phyloP scores from a whole-genome alignment of 2,329 filamentous ascomycete genomes.

The Trichoderma semiorbis region DNA sequence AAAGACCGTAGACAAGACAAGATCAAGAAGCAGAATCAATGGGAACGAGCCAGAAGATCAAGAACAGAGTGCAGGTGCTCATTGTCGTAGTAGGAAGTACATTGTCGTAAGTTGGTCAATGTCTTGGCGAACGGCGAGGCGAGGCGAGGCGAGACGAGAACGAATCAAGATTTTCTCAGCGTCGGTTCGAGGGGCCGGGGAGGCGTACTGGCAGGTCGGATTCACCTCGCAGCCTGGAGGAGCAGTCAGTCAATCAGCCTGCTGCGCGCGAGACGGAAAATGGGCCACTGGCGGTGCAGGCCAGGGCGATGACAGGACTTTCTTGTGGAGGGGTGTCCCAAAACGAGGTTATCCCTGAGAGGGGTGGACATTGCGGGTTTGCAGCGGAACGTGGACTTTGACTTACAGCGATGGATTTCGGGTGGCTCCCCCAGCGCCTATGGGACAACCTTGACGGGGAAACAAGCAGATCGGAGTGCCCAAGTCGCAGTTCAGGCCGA shows the following conservation, averaged over 20 bases:
- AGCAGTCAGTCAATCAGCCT: slow-evolving; percentile 3
- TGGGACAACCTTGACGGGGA: not conserved
- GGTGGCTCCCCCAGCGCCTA: slow-evolving; percentile 14
- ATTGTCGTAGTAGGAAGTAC: slow-evolving; percentile 48
- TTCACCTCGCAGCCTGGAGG: slow-evolving; percentile 10
- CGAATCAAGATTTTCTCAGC: slow-evolving; percentile 1
- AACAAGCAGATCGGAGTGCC: slow-evolving; percentile 12
- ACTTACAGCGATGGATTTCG: slow-evolving; percentile 21
- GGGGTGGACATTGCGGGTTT: slow-evolving; percentile 19
- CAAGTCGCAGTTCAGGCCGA: slow-evolving; percentile 21
- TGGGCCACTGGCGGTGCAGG: not conserved
- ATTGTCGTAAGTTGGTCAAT: slow-evolving; percentile 27
- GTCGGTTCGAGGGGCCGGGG: not conserved
- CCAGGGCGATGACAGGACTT: slow-evolving; percentile 10
- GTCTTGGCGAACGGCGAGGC: slow-evolving; percentile 8
- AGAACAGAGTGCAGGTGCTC: slow-evolving; percentile 50
- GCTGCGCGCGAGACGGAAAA: slow-evolving; percentile 2
- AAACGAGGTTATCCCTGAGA: slow-evolving; percentile 17
- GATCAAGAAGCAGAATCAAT: slow-evolving; percentile 55
- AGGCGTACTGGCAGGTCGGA: not conserved
- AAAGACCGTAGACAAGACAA: slow-evolving; percentile 33
- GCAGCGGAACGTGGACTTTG: slow-evolving; percentile 18
- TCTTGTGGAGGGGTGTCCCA: slow-evolving; percentile 19
- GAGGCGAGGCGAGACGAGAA: not conserved
- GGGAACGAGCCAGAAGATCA: slow-evolving; percentile 48